phyloP scores from a whole-genome alignment of 202 grass and related monocot species.

The Digitaria exilis region DNA sequence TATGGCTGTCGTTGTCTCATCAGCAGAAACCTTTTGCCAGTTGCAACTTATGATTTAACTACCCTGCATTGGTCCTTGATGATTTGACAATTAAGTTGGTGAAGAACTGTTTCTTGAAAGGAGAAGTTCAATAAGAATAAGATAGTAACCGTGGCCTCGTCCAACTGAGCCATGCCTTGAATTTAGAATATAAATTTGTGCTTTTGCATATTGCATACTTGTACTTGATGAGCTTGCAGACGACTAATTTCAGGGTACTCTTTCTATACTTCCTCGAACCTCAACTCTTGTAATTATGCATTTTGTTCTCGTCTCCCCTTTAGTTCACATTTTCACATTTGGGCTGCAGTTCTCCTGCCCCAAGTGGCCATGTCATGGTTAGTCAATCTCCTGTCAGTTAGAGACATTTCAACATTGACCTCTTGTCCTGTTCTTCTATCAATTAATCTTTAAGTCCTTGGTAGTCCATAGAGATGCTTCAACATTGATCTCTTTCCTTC shows the following conservation, averaged over 20 bases:
- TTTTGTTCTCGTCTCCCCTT: background rate
- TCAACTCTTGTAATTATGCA: background rate
- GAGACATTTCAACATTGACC: background rate
- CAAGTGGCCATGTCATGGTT: background rate
- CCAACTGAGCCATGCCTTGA: background rate
- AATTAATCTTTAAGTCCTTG: too few species aligned
- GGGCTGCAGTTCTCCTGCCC: background rate
- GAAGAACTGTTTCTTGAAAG: slow-evolving; percentile 8
- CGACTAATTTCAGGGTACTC: slow-evolving; percentile 23
- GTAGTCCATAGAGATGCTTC: background rate
- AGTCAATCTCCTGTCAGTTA: slow-evolving; percentile 17
- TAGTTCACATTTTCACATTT: background rate
- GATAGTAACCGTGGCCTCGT: background rate
- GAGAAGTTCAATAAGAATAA: background rate
- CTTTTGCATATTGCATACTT: slow-evolving; percentile 8
- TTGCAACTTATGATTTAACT: background rate
- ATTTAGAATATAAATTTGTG: slow-evolving; percentile 13
- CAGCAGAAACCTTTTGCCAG: background rate
- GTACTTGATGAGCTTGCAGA: background rate
- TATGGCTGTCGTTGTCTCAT: background rate
- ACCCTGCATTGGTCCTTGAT: background rate
- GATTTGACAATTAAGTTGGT: background rate
- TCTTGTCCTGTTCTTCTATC: background rate
- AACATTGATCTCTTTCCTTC: background rate
- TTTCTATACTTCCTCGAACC: background rate